Base-by-base conservation (phyloP, 2,329 filamentous ascomycete species). In the Tolypocladium ophioglossoides region DNA sequence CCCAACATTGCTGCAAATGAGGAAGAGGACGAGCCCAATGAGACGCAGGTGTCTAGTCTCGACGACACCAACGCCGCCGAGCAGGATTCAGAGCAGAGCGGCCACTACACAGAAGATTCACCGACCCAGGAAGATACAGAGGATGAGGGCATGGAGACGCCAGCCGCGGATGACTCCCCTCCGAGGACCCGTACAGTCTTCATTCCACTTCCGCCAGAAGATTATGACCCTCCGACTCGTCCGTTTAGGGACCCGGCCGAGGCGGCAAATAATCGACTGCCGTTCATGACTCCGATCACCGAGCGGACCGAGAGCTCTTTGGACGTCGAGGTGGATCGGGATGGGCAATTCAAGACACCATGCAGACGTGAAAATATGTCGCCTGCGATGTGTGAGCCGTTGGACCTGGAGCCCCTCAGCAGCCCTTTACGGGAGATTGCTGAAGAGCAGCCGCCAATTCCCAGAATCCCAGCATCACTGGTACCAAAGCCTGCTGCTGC, bases 251-350 rank as follows among this genome's bases (percentile, higher is more conserved):
- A 96, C 69, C 83, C 89, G 65, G 80, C 74, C 38, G 80, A 91
- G 67, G 78, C 86, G 69, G 90, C 91, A 56, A 95, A 96, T 64
- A 96, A 91, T 70, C 86, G 91, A 53, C 77, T 97, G 11, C 94
- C 92, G 3, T 99, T 97, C 68, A 97, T 99, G 94, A 99, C 94
- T 0, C 94, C 94, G 1, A 99, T 99, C 60, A 92, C 94, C 1
- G 94, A 99, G 70, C 85, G 90, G 63, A 99, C 94, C 0, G 94
- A 99, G 70, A 87, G 85, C 12, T 96, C 91, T 0, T 73, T 97
- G 6, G 86, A 86, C 38, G 72, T 86, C 44, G 79, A 81, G 5
- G 83, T 80, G 32, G 78, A 82, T 52, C 71, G 75, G 75, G 61
- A 79, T 80, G 68, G 78, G 79, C 78, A 78, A 52, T 78, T 83